Evolutionary conservation across 768 basidiomycete species (phyloP).

Genomic region (Tricholoma sp.): DNA sequence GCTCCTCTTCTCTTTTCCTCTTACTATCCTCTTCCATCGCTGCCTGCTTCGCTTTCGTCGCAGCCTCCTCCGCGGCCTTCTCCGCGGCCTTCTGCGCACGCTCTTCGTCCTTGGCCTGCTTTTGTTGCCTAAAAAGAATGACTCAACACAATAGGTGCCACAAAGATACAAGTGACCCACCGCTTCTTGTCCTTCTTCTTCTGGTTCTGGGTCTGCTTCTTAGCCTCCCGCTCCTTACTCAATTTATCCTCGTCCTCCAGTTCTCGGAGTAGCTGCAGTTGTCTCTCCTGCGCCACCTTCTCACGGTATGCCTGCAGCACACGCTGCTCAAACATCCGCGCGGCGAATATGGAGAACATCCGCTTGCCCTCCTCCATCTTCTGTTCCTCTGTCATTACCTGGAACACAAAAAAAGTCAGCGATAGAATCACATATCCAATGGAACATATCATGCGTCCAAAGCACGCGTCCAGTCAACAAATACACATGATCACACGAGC

Average conservation of each 20-base stretch:
- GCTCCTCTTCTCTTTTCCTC: constrained; percentile 84
- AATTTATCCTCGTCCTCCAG: constrained; percentile 93
- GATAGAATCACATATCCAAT: neutral
- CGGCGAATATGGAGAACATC: constrained; percentile 99
- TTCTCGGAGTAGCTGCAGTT: constrained; percentile 88
- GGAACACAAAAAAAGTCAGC: constrained; percentile 9
- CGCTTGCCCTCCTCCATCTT: constrained; percentile 99
- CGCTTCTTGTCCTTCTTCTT: constrained; percentile 97
- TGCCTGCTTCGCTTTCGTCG: constrained; percentile 66
- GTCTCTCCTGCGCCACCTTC: constrained; percentile 93
- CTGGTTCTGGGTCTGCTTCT: constrained; percentile 94
- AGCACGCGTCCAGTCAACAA: neutral
- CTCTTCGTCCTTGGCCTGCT: constrained; percentile 90
- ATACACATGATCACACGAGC: neutral
- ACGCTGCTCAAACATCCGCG: constrained; percentile 98
- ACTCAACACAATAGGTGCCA: constrained; percentile 9
- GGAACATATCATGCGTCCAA: neutral
- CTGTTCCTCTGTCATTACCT: constrained; percentile 91
- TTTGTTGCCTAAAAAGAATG: constrained; percentile 66
- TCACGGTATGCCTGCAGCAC: constrained; percentile 96
- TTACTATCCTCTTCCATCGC: constrained; percentile 78
- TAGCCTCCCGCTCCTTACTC: constrained; percentile 82
- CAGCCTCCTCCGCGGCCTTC: constrained; percentile 82
- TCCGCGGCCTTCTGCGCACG: constrained; percentile 78
- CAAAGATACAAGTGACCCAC: constrained; percentile 36